These are phyloP conservation scores for Ceratocystis albifundus DNA, from an alignment of 2,329 filamentous ascomycete species.

Conservation along the genomic window DNA sequence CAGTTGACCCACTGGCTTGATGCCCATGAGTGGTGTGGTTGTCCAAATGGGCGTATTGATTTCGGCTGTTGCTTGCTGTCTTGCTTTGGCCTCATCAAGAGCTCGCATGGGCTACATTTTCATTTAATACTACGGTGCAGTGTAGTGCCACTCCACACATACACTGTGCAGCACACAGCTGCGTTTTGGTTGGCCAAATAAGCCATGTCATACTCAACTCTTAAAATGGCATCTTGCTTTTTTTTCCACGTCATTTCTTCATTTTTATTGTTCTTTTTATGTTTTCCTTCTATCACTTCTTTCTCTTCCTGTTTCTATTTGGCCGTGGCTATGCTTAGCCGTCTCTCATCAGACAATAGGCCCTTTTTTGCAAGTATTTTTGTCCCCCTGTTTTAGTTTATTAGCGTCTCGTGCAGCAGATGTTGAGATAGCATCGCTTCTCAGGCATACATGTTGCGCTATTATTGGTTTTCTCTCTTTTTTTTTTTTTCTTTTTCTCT, in stretches of 20 bases:
- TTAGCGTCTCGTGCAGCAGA: conserved; percentile 1
- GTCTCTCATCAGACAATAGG: not conserved
- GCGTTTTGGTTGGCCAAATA: not conserved
- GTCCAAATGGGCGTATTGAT: not conserved
- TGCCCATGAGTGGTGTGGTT: not conserved
- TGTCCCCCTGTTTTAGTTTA: not conserved
- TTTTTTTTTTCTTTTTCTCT: not conserved
- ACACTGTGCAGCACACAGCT: not conserved
- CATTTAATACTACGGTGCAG: not conserved
- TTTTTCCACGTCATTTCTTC: not conserved
- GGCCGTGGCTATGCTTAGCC: not conserved
- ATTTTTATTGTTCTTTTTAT: not conserved
- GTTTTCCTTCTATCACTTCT: not conserved
- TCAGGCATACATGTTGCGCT: conserved; percentile 2
- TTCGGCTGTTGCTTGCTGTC: not conserved
- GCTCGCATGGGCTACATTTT: not conserved
- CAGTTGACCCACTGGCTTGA: not conserved
- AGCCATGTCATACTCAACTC: not conserved
- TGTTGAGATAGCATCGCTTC: not conserved
- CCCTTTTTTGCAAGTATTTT: not conserved
- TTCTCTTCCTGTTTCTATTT: not conserved
- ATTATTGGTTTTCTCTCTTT: not conserved
- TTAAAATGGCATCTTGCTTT: not conserved
- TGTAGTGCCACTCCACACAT: not conserved
- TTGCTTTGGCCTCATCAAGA: not conserved